Evolutionary conservation across 768 basidiomycete species (phyloP).

Genomic region (Exidia glandulosa): DNA sequence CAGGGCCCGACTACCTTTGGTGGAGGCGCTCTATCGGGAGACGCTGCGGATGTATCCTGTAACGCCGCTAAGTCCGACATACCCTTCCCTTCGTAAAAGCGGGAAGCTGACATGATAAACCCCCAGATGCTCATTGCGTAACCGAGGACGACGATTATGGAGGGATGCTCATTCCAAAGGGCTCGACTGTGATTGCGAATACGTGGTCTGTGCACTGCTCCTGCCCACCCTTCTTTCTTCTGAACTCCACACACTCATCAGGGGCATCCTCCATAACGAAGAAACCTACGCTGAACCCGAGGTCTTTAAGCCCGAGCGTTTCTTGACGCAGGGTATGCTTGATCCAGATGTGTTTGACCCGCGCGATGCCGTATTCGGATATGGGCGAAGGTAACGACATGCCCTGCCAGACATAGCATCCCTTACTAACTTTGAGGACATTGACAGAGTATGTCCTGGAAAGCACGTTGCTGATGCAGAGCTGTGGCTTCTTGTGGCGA

Average conservation of each 20-base stretch:
- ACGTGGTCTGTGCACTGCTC: constrained; percentile 3
- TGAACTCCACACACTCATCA: no score
- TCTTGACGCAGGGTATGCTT: constrained; percentile 18
- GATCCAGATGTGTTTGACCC: constrained; percentile 20
- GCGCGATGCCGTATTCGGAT: constrained; percentile 24
- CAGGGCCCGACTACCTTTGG: no score
- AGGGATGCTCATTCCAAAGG: constrained; percentile 1
- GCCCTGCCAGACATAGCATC: no score
- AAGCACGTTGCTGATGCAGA: no score
- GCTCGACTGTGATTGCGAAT: neutral
- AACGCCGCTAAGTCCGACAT: no score
- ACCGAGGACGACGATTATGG: neutral
- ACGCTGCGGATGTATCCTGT: no score
- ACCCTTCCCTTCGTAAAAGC: neutral
- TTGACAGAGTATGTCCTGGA: no score
- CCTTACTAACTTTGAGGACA: no score
- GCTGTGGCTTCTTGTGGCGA: no score
- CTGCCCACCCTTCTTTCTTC: no score
- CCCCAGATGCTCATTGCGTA: neutral
- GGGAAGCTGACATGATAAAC: neutral
- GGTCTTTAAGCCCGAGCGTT: constrained; percentile 32
- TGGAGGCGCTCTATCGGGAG: no score
- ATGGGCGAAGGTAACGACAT: constrained; percentile 24
- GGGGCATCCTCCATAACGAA: constrained; percentile 29
- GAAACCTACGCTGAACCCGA: constrained; percentile 28